These are phyloP conservation scores for Komagataea norvegica DNA, from an alignment of 1,139 yeast species.

Conservation along the genomic window DNA sequence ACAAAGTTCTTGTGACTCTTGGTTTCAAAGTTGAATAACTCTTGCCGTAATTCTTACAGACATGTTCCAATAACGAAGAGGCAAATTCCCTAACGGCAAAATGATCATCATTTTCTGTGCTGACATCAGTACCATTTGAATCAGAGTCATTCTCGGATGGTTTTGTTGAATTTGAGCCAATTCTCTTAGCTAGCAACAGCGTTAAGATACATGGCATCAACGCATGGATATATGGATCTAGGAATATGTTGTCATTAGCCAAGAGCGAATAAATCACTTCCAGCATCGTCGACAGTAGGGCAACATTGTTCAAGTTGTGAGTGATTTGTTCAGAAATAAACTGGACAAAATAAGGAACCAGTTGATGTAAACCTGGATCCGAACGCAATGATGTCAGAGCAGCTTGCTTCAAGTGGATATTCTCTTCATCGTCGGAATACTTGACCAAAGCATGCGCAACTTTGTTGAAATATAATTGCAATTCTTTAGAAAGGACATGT, in stretches of 20 bases:
- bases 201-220: slow-evolving; percentile 94
- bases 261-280: slow-evolving; percentile 84
- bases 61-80: slow-evolving; percentile 73
- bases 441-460: slow-evolving; percentile 75
- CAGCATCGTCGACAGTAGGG: slow-evolving; percentile 78
- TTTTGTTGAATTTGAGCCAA: slow-evolving; percentile 43
- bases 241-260: slow-evolving; percentile 78
- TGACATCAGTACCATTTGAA: slow-evolving; percentile 12
- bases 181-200: slow-evolving; percentile 76
- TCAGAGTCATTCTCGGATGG: slow-evolving; percentile 27
- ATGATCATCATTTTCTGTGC: slow-evolving; percentile 27
- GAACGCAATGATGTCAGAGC: slow-evolving; percentile 79
- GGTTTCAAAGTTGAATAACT: slow-evolving; percentile 90
- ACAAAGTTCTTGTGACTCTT: slow-evolving; percentile 84
- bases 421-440: slow-evolving; percentile 38
- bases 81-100: slow-evolving; percentile 80
- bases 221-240: slow-evolving; percentile 96
- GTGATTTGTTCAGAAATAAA: slow-evolving; percentile 95
- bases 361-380: slow-evolving; percentile 95
- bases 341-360: slow-evolving; percentile 94
- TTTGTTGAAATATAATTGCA: slow-evolving; percentile 89
- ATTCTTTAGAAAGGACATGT: slow-evolving; percentile 90
- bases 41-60: slow-evolving; percentile 74
- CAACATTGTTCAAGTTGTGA: slow-evolving; percentile 72
- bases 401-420: slow-evolving; percentile 56